Evolutionary conservation across 106 monocot genomes (phyloP), one percentile per base, ranked within the genome.

Genomic region (Dioscorea alata): DNA sequence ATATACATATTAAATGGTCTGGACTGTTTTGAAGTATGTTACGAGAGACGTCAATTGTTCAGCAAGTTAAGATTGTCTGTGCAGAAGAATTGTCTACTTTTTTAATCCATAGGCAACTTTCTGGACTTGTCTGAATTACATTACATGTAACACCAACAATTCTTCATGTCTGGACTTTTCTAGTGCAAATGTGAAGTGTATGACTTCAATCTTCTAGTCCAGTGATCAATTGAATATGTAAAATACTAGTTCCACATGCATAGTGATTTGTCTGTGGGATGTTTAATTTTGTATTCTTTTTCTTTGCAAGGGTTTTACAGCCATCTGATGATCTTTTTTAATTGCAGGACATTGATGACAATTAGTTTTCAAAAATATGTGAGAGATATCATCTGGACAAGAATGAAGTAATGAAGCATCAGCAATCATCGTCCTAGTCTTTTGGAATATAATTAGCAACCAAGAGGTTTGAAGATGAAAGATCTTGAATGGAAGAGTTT

Each of bases 261-360:
- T 28, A 28, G 28, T 3, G 28, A 58, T n/a, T 23, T 58, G 22
- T 14, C n/a, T 14, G 9, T 58, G 42, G 9, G 9, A 12, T 58
- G n/a, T 23, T 19, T 58, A 58, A 58, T 19, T 58, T 12, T 14
- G 24, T 61, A 23, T 61, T 61, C 2, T 14, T 13, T 61, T 61
- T 61, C 2, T 23, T 61, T 3, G 6, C 1, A 23, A 14, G 23
- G 61, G 61, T 21, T 61, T 61, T 61, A 24, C 22, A 61, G 24
- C 61, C 24, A 61, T 61, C 61, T 61, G 61, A 61, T 23, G 61
- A 61, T 61, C 61, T 61, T 61, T n/a, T 23, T n/a, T 23, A 61
- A 28, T 2, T 61, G 23, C 61, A 12, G 22, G 6, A 5, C 23
- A 23, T 14, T 21, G 61, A 61, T 8, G 61, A 23, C 8, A 4